Evolutionary conservation across 768 basidiomycete species (phyloP).

Genomic region (Fistulinella prunicolor): DNA sequence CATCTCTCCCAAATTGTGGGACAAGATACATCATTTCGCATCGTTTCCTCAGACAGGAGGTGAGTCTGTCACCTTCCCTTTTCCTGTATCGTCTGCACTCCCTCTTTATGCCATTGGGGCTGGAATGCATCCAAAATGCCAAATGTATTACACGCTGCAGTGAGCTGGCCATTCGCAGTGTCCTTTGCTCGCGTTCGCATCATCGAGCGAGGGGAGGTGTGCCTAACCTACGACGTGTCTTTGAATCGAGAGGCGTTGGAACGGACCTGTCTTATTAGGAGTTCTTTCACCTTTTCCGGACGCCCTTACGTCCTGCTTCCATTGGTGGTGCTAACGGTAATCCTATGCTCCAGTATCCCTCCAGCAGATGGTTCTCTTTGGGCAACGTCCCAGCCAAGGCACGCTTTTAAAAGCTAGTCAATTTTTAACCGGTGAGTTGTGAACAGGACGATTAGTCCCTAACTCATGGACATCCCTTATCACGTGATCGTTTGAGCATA

Average conservation of each 20-base stretch:
- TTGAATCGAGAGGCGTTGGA: background rate
- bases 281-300: background rate
- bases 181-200: too few species aligned
- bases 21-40: slow-evolving; percentile 87
- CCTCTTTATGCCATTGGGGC: too few species aligned
- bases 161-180: too few species aligned
- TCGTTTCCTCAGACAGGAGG: slow-evolving; percentile 93
- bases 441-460: too few species aligned
- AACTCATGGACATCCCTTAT: background rate
- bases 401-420: slow-evolving; percentile 91
- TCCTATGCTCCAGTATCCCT: slow-evolving; percentile 67
- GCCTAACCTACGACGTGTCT: background rate
- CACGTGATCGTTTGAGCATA: slow-evolving; percentile 19
- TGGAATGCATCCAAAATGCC: too few species aligned
- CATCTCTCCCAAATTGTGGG: slow-evolving; percentile 79
- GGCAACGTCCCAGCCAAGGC: slow-evolving; percentile 93
- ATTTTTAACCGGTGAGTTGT: slow-evolving; percentile 68
- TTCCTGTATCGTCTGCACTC: background rate
- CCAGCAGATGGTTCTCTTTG: slow-evolving; percentile 97
- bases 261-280: too few species aligned
- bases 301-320: background rate
- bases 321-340: slow-evolving; percentile 7
- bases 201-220: too few species aligned
- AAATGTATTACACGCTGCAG: too few species aligned
- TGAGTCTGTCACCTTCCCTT: slow-evolving; percentile 32